Evolutionary conservation across 148 eudicot species (phyloP), one percentile per base, ranked within the genome.

Genomic region (Diospyros lotus): DNA sequence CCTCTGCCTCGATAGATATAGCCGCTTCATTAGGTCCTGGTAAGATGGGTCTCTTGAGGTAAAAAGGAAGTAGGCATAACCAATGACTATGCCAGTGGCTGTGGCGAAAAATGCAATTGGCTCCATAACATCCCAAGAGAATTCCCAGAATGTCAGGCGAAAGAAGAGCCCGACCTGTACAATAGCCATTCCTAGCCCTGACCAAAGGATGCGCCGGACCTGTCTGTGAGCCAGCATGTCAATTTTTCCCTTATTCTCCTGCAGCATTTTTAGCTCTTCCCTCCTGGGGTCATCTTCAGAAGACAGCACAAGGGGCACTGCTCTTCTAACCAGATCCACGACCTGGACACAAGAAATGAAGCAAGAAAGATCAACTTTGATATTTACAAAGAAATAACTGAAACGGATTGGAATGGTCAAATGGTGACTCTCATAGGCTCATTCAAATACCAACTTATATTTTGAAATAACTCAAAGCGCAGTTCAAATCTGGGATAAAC

Each of bases 71-170:
- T 91, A 94, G 41, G 90, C 87, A 77, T 94, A 91, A 77, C 98
- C 87, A 43, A 90, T 77, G 75, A 90, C 85, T 64, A 92, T 71
- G 53, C 97, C 97, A 0, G 93, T 53, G 43, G 95, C 71, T 11
- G 98, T 89, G 18, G 91, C 75, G 77, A 94, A 94, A 76, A 94
- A 90, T 9, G 97, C 93, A 64, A 94, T 84, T 0, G 98, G 98
- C 85, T 94, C 98, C 98, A 92, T 94, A 12, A 94, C 91, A 68
- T 94, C 98, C 98, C 98, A 94, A 4, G 98, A 94, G 80, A 90
- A 90, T 72, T 92, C 98, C 98, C 97, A 94, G 85, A 92, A 94
- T 41, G 98, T 92, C 3, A 92, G 86, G 10, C 96, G 96, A 69
- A 94, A 94, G 84, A 94, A 94, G 68, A 90, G 89, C 18, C 92